These are phyloP conservation scores for Hordeum pubiflorum DNA, from an alignment of 202 grass and related monocot species.

Conservation along the genomic window DNA sequence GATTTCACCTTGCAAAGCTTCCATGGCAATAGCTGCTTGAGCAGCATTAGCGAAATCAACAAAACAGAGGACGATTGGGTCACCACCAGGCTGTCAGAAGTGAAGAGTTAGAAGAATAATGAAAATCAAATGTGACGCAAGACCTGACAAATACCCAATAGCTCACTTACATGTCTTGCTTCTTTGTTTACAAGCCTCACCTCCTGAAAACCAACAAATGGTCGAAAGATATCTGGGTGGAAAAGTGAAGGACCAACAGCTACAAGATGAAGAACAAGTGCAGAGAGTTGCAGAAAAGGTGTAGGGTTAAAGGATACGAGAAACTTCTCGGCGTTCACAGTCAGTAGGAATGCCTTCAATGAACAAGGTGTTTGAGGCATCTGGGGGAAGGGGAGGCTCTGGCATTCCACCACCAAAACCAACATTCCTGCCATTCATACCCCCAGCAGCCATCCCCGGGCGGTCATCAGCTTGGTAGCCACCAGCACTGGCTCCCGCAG, in stretches of 20 bases:
- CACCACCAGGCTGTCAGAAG: slow-evolving; percentile 64
- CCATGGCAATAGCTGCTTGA: slow-evolving; percentile 85
- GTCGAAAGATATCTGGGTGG: slow-evolving; percentile 80
- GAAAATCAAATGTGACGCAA: slow-evolving; percentile 6
- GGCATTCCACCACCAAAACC: slow-evolving; percentile 60
- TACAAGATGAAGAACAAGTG: background rate
- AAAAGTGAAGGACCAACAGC: slow-evolving; percentile 49
- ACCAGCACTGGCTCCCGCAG: slow-evolving; percentile 49
- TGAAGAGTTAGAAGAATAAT: slow-evolving; percentile 18
- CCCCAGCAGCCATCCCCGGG: slow-evolving; percentile 35
- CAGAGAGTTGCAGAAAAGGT: background rate
- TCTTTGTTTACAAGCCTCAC: slow-evolving; percentile 99
- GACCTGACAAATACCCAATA: background rate
- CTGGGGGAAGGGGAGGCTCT: slow-evolving; percentile 72
- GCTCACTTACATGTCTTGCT: slow-evolving; percentile 75
- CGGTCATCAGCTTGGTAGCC: slow-evolving; percentile 64
- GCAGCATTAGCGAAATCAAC: slow-evolving; percentile 84
- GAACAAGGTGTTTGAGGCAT: slow-evolving; percentile 91
- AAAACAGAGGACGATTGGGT: slow-evolving; percentile 80
- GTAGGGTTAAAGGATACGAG: slow-evolving; percentile 71
- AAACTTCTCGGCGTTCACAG: slow-evolving; percentile 88
- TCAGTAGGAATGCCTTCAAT: slow-evolving; percentile 87
- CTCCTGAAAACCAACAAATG: slow-evolving; percentile 82
- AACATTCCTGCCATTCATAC: slow-evolving; percentile 48
- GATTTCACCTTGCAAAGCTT: slow-evolving; percentile 90